Percentiles rank a stretch among this genome's conserved stretches.
Evolutionary conservation across 805 yeast species (phyloP).

Genomic region (Saccharomyces mikatae): DNA sequence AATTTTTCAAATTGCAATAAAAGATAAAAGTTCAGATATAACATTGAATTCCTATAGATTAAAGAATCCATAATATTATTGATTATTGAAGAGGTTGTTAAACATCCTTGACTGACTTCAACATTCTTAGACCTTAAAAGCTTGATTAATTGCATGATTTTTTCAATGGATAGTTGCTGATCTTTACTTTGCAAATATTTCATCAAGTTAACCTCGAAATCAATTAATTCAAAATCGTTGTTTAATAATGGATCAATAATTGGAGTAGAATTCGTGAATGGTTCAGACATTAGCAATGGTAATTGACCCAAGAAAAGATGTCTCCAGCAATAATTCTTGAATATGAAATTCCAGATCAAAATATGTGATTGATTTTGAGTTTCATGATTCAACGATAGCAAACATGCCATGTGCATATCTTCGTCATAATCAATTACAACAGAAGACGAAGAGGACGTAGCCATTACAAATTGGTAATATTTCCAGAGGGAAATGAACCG

Average conservation of each 20-base stretch:
- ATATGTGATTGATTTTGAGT: slow-evolving; percentile 15
- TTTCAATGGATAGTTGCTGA: slow-evolving; percentile 16
- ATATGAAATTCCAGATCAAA: slow-evolving; percentile 24
- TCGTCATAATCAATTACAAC: slow-evolving; percentile 19
- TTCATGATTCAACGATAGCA: slow-evolving; percentile 23
- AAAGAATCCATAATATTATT: slow-evolving; percentile 23
- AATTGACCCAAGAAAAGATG: slow-evolving; percentile 24
- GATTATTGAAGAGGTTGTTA: slow-evolving; percentile 17
- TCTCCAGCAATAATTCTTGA: slow-evolving; percentile 25
- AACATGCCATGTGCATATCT: slow-evolving; percentile 24
- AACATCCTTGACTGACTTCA: slow-evolving; percentile 20
- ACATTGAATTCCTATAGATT: slow-evolving; percentile 22
- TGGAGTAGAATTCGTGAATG: slow-evolving; percentile 15
- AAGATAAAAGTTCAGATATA: slow-evolving; percentile 18
- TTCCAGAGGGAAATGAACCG: slow-evolving; percentile 19
- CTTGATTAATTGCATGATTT: slow-evolving; percentile 14
- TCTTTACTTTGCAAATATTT: slow-evolving; percentile 24
- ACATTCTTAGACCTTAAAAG: slow-evolving; percentile 12
- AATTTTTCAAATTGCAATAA: slow-evolving; percentile 21
- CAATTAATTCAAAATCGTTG: slow-evolving; percentile 14
- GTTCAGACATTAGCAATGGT: slow-evolving; percentile 16
- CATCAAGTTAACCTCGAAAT: slow-evolving; percentile 18
- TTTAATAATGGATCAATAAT: slow-evolving; percentile 22
- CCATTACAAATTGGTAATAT: slow-evolving; percentile 9
- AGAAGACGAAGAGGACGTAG: slow-evolving; percentile 4